Evolutionary conservation across 768 basidiomycete genomes (phyloP).

Genomic region (Lactifluus echinatus): DNA sequence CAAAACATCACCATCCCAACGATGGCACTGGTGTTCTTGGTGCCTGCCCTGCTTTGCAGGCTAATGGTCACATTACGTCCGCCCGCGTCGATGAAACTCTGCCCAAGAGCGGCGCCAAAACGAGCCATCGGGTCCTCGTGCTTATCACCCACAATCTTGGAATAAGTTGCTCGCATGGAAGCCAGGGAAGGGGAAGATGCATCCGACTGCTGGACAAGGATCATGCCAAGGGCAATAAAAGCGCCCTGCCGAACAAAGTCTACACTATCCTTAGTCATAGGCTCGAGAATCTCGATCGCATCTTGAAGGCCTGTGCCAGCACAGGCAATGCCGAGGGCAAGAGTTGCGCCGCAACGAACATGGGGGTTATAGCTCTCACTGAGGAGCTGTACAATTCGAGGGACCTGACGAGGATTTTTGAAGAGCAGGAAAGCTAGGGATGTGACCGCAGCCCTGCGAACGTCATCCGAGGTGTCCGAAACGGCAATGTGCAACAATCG

Average conservation of each 20-base stretch:
- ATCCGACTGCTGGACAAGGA: slow-evolving; percentile 94
- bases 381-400: slow-evolving; percentile 90
- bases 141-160: slow-evolving; percentile 88
- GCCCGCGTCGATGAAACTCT: slow-evolving; percentile 96
- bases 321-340: slow-evolving; percentile 94
- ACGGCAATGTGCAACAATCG: slow-evolving; percentile 93
- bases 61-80: slow-evolving; percentile 94
- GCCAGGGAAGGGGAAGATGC: slow-evolving; percentile 77
- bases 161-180: slow-evolving; percentile 73
- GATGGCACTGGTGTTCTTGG: slow-evolving; percentile 85
- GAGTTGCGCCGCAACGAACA: slow-evolving; percentile 92
- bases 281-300: slow-evolving; percentile 92
- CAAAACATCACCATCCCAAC: slow-evolving; percentile 98
- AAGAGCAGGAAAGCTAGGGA: slow-evolving; percentile 93
- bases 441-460: slow-evolving; percentile 92
- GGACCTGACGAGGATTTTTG: slow-evolving; percentile 94
- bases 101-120: slow-evolving; percentile 92
- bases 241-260: slow-evolving; percentile 99
- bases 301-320: slow-evolving; percentile 97
- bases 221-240: slow-evolving; percentile 91
- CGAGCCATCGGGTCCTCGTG: slow-evolving; percentile 99
- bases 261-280: slow-evolving; percentile 96
- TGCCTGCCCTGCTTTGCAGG: slow-evolving; percentile 87
- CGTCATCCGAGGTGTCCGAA: slow-evolving; percentile 96
- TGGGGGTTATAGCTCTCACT: slow-evolving; percentile 99